Evolutionary conservation across 2,329 filamentous ascomycete species (phyloP), one percentile per base, ranked within the genome.

Genomic region (Fusarium chuoi): DNA sequence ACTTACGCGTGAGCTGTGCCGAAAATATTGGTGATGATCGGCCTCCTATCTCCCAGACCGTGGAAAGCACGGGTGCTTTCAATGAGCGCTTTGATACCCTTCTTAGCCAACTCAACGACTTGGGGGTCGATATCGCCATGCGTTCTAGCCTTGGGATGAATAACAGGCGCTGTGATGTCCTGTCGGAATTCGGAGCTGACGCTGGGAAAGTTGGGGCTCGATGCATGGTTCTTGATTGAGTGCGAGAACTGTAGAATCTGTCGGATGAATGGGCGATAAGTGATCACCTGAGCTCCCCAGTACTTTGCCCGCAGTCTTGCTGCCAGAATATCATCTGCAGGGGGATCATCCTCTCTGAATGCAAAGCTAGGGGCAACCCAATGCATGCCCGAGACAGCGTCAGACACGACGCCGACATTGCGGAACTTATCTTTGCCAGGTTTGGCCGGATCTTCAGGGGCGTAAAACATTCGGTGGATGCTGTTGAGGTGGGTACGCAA

Each of bases 1-100:
- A 90, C 94, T 90, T 93, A 97, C 94, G 96, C 95, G 87, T 98
- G 96, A 71, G 95, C 93, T 24, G 96, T 98, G 59, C 96, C 95
- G 83, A 98, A 97, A 30, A 98, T 92, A 78, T 98, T 98, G n/a
- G 96, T 98, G 62, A 98, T 91, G 58, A 98, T 92, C 14, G 93
- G 90, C 36, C 94, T 89, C 70, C 89, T 83, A n/a, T 84, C 83
- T 22, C 89, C 85, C 33, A 93, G 86, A 5, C 87, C 86, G 71
- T 92, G 87, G 79, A 98, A 97, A 2, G 95, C 94, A 62, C 90
- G 89, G 0, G 96, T 98, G 81, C 96, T 98, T 79, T 93, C 87
- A 60, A 98, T 90, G 2, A 97, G 90, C 12, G 94, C 93, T 48
- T 90, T 85, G 63, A 96, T 88, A 67, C 92, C 94, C 71, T 85